These are phyloP conservation scores for Pythium dissotocum DNA, from an alignment of 352 stramenopile species.

Conservation along the genomic window DNA sequence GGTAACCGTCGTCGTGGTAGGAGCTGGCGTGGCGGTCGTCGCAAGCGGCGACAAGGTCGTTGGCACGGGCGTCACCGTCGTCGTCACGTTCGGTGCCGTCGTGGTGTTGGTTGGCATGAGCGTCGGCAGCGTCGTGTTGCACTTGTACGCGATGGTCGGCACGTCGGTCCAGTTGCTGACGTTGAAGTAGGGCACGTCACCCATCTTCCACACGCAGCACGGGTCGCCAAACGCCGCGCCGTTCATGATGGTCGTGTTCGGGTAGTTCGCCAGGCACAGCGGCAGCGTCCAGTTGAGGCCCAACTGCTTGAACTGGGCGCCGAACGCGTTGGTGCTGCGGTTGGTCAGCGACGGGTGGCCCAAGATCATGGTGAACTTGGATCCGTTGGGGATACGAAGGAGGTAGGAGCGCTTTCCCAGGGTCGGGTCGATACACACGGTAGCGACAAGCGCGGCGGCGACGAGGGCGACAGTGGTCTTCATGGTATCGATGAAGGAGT, in stretches of 20 bases:
- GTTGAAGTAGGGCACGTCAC: neutral
- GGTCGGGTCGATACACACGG: neutral
- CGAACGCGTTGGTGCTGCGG: neutral
- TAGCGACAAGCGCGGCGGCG: neutral
- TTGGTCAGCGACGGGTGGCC: neutral
- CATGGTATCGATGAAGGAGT: neutral
- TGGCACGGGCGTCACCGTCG: neutral
- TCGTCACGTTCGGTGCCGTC: neutral
- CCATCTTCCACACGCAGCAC: neutral
- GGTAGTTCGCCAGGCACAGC: neutral
- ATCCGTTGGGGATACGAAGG: neutral
- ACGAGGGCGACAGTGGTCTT: neutral
- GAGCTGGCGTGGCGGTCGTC: neutral
- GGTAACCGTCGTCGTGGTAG: neutral
- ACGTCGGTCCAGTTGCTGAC: neutral
- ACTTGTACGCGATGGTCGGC: neutral
- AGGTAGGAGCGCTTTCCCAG: neutral
- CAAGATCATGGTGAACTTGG: neutral
- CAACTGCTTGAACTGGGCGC: neutral
- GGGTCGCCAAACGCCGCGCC: neutral
- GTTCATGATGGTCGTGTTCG: conserved; percentile 1
- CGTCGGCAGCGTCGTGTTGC: neutral
- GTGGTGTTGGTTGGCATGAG: neutral
- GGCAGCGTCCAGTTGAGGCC: neutral
- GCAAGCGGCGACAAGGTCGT: neutral